phyloP scores from a whole-genome alignment of 805 yeast species.

The Brettanomyces naardenensis region DNA sequence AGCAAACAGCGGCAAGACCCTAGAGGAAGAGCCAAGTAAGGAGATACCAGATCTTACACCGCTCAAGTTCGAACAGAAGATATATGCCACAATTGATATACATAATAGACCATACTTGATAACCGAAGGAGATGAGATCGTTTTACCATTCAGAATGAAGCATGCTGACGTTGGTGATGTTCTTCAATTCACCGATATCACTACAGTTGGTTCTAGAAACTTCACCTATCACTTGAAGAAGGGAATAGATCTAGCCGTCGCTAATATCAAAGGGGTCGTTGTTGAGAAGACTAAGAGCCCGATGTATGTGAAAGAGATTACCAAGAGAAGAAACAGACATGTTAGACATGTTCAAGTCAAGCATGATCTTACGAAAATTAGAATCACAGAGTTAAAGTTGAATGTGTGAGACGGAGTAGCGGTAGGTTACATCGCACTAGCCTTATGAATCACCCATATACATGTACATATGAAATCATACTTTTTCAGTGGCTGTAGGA shows the following conservation, averaged over 20 bases:
- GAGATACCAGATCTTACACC: conserved; percentile 42
- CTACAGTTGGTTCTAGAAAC: conserved; percentile 79
- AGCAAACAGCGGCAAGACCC: neutral
- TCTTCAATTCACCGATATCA: conserved; percentile 65
- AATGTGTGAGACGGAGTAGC: conserved; percentile 23
- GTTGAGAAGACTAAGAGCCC: conserved; percentile 82
- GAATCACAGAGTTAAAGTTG: conserved; percentile 65
- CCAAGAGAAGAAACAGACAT: conserved; percentile 77
- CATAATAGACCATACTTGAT: conserved; percentile 83
- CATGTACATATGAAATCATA: neutral
- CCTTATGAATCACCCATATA: neutral
- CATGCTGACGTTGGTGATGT: conserved; percentile 78
- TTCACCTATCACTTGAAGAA: conserved; percentile 51
- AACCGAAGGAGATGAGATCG: conserved; percentile 81
- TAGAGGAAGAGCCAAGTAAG: neutral
- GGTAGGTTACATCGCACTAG: too few relatives aligned
- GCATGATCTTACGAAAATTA: conserved; percentile 68
- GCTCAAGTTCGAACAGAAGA: conserved; percentile 54
- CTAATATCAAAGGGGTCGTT: conserved; percentile 65
- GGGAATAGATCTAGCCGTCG: conserved; percentile 45
- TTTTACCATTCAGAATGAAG: conserved; percentile 70
- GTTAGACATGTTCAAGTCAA: conserved; percentile 56
- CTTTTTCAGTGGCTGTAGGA: too few relatives aligned
- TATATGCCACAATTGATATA: conserved; percentile 77
- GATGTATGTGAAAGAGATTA: conserved; percentile 60